phyloP scores from a whole-genome alignment of 2,329 filamentous ascomycete genomes.

The Microthyrium microscopicum region DNA sequence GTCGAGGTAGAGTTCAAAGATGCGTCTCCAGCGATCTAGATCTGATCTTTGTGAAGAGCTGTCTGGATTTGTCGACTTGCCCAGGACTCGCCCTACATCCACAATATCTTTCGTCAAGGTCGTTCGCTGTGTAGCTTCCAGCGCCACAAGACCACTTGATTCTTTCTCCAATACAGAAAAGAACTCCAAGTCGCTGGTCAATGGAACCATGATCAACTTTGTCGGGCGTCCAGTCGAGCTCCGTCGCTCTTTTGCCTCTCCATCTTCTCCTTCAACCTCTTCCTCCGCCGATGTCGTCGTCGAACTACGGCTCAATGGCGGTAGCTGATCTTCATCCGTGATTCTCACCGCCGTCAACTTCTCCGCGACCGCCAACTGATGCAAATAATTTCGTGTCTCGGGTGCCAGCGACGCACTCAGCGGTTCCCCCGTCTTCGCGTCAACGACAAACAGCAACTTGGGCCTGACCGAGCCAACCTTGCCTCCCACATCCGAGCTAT shows the following conservation, averaged over 20 bases:
- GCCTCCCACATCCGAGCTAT: slow-evolving; percentile 8
- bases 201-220: slow-evolving; percentile 50
- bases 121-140: slow-evolving; percentile 50
- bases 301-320: not conserved
- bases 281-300: not conserved
- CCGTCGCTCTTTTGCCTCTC: not conserved
- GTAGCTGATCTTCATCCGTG: not conserved
- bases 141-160: slow-evolving; percentile 47
- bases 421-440: slow-evolving; percentile 47
- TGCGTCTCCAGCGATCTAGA: slow-evolving; percentile 58
- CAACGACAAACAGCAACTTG: slow-evolving; percentile 52
- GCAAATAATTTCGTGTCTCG: slow-evolving; percentile 45
- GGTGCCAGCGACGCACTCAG: slow-evolving; percentile 52
- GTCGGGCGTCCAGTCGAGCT: slow-evolving; percentile 14
- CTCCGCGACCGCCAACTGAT: slow-evolving; percentile 38
- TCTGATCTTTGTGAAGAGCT: slow-evolving; percentile 34
- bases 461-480: slow-evolving; percentile 32
- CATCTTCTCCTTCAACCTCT: not conserved
- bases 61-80: slow-evolving; percentile 46
- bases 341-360: slow-evolving; percentile 23
- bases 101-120: slow-evolving; percentile 47
- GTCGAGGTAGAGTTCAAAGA: slow-evolving; percentile 70
- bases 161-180: slow-evolving; percentile 61
- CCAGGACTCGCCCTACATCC: slow-evolving; percentile 46
- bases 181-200: slow-evolving; percentile 64